Conservation (phyloP, 192 early-diverging fungal species). For the Diversispora epigaea region DNA sequence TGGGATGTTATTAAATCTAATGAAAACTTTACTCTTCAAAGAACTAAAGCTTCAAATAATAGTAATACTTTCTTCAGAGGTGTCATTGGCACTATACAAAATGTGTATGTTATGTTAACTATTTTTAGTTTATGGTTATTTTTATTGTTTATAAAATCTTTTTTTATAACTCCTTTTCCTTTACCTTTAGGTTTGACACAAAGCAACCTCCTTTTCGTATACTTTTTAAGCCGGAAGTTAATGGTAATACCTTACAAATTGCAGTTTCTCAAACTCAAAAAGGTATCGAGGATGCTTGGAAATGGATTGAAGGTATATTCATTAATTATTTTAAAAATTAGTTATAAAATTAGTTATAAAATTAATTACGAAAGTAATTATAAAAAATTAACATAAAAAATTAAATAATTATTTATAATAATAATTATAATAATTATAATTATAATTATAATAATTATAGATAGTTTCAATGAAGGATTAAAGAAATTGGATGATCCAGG, state of each 20-base stretch:
- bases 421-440: neutral
- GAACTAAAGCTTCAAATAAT: constrained; percentile 57
- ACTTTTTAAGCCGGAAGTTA: constrained; percentile 63
- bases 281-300: constrained; percentile 87
- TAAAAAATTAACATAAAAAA: neutral
- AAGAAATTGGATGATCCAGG: constrained; percentile 68
- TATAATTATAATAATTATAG: constrained; percentile 37
- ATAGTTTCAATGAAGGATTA: constrained; percentile 75
- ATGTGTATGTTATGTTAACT: constrained; percentile 65
- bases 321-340: neutral
- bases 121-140: no score
- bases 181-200: constrained; percentile 69
- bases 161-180: neutral
- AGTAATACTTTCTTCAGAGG: constrained; percentile 56
- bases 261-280: constrained; percentile 82
- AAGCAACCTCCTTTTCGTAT: constrained; percentile 92
- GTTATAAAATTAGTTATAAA: no score
- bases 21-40: constrained; percentile 69
- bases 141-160: neutral
- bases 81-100: constrained; percentile 88
- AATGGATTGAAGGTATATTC: constrained; percentile 73
- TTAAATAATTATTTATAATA: neutral
- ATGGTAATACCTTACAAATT: constrained; percentile 69
- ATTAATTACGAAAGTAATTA: constrained; percentile 3
- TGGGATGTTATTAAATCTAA: constrained; percentile 66